Evolutionary conservation across 2,329 filamentous ascomycete species (phyloP), one percentile per base, ranked within the genome.

Genomic region (Colletotrichum sp.): DNA sequence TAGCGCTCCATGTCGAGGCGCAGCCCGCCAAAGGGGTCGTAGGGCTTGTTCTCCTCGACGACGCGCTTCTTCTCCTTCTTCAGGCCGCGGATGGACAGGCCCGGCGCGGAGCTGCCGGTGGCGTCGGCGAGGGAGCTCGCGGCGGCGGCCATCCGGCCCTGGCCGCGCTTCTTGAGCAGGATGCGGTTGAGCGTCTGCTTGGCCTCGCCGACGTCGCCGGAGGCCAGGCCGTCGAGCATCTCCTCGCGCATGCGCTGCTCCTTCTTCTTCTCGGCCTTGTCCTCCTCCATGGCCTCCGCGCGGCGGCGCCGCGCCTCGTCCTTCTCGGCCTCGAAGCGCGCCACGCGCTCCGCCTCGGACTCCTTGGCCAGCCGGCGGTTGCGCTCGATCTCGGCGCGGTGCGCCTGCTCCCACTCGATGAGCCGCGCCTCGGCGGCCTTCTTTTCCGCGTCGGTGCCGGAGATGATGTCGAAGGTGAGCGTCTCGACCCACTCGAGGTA

Each of bases 401-500:
- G 95, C 72, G 92, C 90, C 61, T 93, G 90, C 81, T 95, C 93
- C 87, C 96, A 98, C 76, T 90, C 81, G 60, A 84, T 78, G 16
- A 90, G 85, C 75, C 87, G 81, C 28, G 81, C 78, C 78, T 90
- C 91, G 52, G 88, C 87, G 13, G 82, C 82, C 34, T 81, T 81
- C 71, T 86, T 91, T n/a, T 92, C 91, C 1, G 93, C 89, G 75
- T 96, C 92, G 59, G 88, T 89, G 57, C 93, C 92, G 78, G 92
- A 90, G 69, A 98, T 93, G 12, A 99, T 89, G 82, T 98, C 96
- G 86, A 96, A 96, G 3, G 96, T 96, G 77, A 98, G 91, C 78
- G 94, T 92, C 87, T 99, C 97, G 52, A 98, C 95, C 82, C 95
- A 93, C 85, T 99, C 95, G 14, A 99, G 92, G 86, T 99, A 98